phyloP scores from a whole-genome alignment of 768 basidiomycete genomes.

The Pluteus cervinus region DNA sequence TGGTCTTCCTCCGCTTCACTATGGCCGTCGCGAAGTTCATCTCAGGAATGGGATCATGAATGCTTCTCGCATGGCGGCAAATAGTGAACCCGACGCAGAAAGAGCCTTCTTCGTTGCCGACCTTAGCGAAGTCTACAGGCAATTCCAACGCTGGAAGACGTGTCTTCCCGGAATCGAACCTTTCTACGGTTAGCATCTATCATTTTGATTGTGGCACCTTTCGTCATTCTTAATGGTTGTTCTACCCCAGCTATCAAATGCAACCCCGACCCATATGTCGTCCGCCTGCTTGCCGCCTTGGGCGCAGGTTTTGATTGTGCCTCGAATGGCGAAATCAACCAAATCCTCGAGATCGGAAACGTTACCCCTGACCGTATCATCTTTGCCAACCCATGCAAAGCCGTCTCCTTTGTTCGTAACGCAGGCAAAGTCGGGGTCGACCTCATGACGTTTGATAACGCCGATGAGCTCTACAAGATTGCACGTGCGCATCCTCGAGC shows the following conservation, averaged over 20 bases:
- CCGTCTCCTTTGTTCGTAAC: constrained; percentile 84
- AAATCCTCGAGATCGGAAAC: constrained; percentile 68
- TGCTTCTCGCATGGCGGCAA: constrained; percentile 44
- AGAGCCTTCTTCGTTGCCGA: constrained; percentile 97
- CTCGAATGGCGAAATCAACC: constrained; percentile 86
- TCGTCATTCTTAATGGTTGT: background rate
- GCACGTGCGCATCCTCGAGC: constrained; percentile 74
- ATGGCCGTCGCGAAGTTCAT: constrained; percentile 69
- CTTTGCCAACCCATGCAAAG: constrained; percentile 99
- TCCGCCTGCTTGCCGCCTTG: constrained; percentile 8
- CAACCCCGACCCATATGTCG: constrained; percentile 94
- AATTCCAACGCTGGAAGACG: constrained; percentile 76
- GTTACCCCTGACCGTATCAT: constrained; percentile 81
- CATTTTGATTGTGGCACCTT: background rate
- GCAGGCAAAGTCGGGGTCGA: constrained; percentile 77
- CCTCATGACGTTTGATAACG: constrained; percentile 98
- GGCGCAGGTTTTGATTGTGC: constrained; percentile 92
- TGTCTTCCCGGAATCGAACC: constrained; percentile 84
- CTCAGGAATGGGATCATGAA: constrained; percentile 73
- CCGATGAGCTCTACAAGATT: constrained; percentile 93
- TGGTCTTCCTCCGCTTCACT: constrained; percentile 57
- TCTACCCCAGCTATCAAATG: constrained; percentile 79
- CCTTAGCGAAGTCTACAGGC: constrained; percentile 78
- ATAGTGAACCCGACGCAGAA: constrained; percentile 58
- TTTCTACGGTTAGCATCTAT: constrained; percentile 69